phyloP scores from a whole-genome alignment of 257 asterid species.

The Primulina huaijiensis region DNA sequence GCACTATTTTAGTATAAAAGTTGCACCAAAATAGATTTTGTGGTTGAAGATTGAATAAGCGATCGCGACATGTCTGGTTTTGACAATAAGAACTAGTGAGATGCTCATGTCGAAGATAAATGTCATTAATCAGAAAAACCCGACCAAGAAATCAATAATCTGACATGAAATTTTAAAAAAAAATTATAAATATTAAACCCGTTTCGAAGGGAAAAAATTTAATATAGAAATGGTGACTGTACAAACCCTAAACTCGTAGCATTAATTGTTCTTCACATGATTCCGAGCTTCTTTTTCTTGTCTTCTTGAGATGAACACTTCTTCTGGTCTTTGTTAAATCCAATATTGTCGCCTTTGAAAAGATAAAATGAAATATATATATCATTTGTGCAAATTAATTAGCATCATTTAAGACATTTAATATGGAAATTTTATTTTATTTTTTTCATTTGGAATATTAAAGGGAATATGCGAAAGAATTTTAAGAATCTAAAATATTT shows the following conservation, averaged over 20 bases:
- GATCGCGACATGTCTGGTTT: conserved; percentile 1
- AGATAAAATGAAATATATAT: too few species aligned
- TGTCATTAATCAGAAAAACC: conserved; percentile 32
- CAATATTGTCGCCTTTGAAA: neutral
- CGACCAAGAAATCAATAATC: conserved; percentile 34
- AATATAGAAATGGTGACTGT: conserved; percentile 27
- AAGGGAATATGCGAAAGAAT: too few species aligned
- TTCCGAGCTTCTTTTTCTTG: conserved; percentile 36
- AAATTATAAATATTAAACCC: conserved; percentile 10
- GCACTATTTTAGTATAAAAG: too few species aligned
- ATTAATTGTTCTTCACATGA: conserved; percentile 44
- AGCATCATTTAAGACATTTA: too few species aligned
- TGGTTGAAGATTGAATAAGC: too few species aligned
- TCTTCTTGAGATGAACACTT: conserved; percentile 30
- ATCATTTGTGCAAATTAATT: too few species aligned
- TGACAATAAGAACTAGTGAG: conserved; percentile 27
- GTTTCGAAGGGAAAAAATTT: conserved; percentile 29
- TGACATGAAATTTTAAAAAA: conserved; percentile 21
- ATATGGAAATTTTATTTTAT: too few species aligned
- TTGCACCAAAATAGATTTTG: too few species aligned
- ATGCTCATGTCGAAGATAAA: conserved; percentile 27
- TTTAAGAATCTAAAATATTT: too few species aligned
- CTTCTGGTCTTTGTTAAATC: conserved; percentile 24
- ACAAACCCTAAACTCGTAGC: conserved; percentile 38
- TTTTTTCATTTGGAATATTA: too few species aligned